Evolutionary conservation across 1,139 yeast species (phyloP), one percentile per base, ranked within the genome.

Genomic region (Yamadazyma dendronema): DNA sequence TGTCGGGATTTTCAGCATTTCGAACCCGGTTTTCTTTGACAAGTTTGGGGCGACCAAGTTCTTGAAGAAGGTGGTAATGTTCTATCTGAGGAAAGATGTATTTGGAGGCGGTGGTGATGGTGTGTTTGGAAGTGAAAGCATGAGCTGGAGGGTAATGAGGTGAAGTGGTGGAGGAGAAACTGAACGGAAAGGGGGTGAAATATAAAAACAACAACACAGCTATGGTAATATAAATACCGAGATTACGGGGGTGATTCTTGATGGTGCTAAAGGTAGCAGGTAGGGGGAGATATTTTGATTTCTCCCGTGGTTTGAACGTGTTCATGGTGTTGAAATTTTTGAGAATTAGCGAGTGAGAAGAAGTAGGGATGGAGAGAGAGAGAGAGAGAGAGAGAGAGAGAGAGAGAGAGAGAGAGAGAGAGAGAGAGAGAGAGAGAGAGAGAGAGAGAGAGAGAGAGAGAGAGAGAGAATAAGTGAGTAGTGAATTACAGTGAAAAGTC

Each of bases 31-130:
- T 41, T 64, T 72, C 58, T 50, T 58, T 67, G 41, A 79, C 79
- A 33, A 84, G 61, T 17, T 71, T 67, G 38, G 69, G 66, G 19
- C 77, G 56, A 1, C 81, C 76, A 34, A 83, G 55, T 46, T 79
- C 80, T 46, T 73, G 74, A 42, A 84, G 65, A 22, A 72, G 56
- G 1, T 78, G 75, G 3, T 84, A 79, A 49, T 84, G 82, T 47
- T 84, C 88, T 31, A 82, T 70, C 11, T 77, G 75, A 8, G 92
- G 92, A 53, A 74, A 83, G 19, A 84, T 80, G 51, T 74, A 71
- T 35, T 69, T 67, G 13, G 77, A 69, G 12, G 63, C 57, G 10
- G 84, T 73, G 23, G 66, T 69, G 17, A 79, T 63, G 10, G 46
- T 41, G 35, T 61, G 54, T 7, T 47, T 44, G 32, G 67, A 59